Evolutionary conservation across 192 early-diverging fungal species (phyloP).

Genomic region (Coemansia sp.): DNA sequence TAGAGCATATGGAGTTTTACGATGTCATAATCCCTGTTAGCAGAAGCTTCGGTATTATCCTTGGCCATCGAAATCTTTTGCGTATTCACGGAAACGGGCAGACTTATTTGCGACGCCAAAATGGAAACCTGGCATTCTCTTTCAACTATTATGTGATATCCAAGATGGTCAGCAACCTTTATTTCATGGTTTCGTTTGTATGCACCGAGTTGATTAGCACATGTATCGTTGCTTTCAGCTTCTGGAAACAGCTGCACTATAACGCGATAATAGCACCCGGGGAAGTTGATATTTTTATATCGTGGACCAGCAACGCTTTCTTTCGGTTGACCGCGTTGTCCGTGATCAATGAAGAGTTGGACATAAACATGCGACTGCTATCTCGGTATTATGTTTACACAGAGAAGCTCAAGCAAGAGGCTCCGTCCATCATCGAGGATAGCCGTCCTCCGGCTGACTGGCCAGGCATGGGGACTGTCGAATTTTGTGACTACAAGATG

Average conservation of each 20-base stretch:
- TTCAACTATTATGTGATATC: not conserved
- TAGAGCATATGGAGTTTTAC: not conserved
- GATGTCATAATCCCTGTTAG: not conserved
- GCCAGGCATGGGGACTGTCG: conserved; percentile 71
- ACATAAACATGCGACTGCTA: not conserved
- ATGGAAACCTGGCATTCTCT: not conserved
- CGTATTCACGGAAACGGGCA: conserved; percentile 11
- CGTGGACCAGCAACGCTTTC: not conserved
- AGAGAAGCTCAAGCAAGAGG: conserved; percentile 47
- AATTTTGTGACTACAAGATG: conserved; percentile 37
- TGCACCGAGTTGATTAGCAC: not conserved
- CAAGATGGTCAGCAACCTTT: not conserved
- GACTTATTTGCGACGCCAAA: not conserved
- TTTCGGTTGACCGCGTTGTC: not conserved
- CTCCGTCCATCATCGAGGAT: conserved; percentile 58
- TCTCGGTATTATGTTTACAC: not conserved
- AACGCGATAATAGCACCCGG: not conserved
- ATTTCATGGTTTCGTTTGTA: not conserved
- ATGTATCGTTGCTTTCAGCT: not conserved
- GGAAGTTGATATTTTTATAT: not conserved
- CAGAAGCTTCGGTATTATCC: not conserved
- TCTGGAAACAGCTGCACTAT: not conserved
- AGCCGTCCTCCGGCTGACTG: conserved; percentile 55
- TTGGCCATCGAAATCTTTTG: not conserved
- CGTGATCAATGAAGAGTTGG: not conserved